A percentile compares a stretch with the other conserved stretches of the same genome.
Conservation (phyloP, 108 stramenopile genomes). For the Craspedostauros australis region DNA sequence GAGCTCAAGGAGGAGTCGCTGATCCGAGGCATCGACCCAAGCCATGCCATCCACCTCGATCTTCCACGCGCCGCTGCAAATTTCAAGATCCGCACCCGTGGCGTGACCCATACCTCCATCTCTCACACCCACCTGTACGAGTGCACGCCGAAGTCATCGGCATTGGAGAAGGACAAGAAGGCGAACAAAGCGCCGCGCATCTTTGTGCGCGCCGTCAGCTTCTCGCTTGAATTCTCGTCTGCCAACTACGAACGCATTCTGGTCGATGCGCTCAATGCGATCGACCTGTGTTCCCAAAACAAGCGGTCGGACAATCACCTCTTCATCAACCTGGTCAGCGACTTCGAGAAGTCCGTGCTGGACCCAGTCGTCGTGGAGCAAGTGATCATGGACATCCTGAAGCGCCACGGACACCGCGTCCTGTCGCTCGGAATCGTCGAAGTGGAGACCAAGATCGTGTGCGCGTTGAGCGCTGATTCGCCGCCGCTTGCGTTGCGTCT, state of each 20-base stretch:
- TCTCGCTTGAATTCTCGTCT: conserved; percentile 68
- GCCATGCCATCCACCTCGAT: conserved; percentile 86
- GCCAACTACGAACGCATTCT: conserved; percentile 85
- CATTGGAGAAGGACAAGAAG: conserved; percentile 75
- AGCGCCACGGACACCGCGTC: conserved; percentile 78
- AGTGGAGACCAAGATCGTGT: conserved; percentile 92
- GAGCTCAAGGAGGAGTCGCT: conserved; percentile 87
- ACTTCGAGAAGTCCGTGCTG: conserved; percentile 73
- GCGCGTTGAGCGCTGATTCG: conserved; percentile 62
- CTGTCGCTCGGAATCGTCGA: conserved; percentile 85
- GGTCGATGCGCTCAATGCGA: conserved; percentile 90
- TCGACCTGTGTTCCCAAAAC: conserved; percentile 61
- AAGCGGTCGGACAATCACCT: conserved; percentile 85
- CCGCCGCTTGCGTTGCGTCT: conserved; percentile 87
- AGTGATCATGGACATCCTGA: conserved; percentile 80
- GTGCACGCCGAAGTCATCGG: conserved; percentile 72
- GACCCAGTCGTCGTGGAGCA: conserved; percentile 84
- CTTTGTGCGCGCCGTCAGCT: conserved; percentile 82
- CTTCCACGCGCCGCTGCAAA: conserved; percentile 80
- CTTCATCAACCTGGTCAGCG: conserved; percentile 91
- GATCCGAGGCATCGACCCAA: conserved; percentile 92
- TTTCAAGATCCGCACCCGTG: conserved; percentile 79
- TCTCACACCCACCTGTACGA: conserved; percentile 94
- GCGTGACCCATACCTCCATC: conserved; percentile 64
- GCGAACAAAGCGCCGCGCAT: conserved; percentile 69